Conservation (phyloP, 768 basidiomycete genomes). For the Postia placenta region DNA sequence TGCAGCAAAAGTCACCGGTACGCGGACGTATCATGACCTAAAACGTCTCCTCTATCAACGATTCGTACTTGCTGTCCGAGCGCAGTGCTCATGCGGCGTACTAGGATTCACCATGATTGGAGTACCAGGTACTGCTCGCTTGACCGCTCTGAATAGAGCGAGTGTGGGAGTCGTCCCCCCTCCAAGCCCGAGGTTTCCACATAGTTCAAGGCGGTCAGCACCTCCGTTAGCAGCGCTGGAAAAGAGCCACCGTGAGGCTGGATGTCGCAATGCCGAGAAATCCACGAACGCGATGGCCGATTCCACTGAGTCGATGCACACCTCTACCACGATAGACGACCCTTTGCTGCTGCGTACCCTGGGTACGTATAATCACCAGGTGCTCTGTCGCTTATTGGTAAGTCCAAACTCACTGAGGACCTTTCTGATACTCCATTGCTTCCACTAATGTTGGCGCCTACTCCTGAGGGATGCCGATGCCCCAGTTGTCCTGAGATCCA, state of each 20-base stretch:
- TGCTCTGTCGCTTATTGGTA: too few species aligned
- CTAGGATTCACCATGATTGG: conserved; percentile 1
- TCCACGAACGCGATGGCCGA: conserved; percentile 57
- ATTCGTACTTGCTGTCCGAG: neutral
- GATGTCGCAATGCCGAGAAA: neutral
- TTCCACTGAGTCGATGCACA: conserved; percentile 73
- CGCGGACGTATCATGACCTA: conserved; percentile 81
- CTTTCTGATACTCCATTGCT: too few species aligned
- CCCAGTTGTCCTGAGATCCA: too few species aligned
- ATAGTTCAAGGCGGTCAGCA: conserved; percentile 73
- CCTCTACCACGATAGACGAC: conserved; percentile 17
- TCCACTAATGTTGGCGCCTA: too few species aligned
- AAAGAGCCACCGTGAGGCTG: neutral
- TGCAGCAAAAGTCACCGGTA: conserved; percentile 74
- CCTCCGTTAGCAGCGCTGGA: conserved; percentile 64
- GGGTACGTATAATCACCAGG: too few species aligned
- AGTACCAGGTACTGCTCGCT: conserved; percentile 33
- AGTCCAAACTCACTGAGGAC: too few species aligned
- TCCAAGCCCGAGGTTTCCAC: conserved; percentile 61
- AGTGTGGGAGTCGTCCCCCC: conserved; percentile 80
- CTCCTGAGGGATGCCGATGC: too few species aligned
- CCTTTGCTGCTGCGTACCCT: neutral
- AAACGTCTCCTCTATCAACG: neutral
- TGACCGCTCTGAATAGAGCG: conserved; percentile 62
- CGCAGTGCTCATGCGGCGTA: neutral